Conservation (phyloP, 306 rosid genomes). For the Cicer arietinum region DNA sequence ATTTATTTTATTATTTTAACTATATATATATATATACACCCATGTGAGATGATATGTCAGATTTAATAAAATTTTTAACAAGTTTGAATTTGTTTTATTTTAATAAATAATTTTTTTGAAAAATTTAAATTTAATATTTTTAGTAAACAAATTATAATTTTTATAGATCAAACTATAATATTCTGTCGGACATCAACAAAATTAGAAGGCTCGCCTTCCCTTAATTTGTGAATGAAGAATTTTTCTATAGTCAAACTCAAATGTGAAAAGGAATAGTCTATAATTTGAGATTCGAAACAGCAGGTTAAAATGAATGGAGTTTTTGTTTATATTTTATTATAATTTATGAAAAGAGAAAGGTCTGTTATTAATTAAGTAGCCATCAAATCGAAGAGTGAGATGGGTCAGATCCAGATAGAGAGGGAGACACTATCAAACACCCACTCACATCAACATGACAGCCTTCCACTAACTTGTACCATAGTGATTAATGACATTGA, state of each 20-base stretch:
- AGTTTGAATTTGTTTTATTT: no score
- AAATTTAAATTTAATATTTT: no score
- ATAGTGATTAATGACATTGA: constrained; percentile 25
- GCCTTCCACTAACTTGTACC: constrained; percentile 61
- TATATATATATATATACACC: no score
- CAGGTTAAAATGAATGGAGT: neutral
- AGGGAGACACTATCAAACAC: constrained; percentile 36
- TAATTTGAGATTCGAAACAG: neutral
- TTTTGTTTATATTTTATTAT: neutral
- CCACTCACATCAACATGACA: constrained; percentile 70
- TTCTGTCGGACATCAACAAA: neutral
- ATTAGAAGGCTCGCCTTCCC: neutral
- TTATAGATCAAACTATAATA: no score
- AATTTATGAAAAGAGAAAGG: constrained; percentile 15
- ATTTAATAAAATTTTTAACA: no score
- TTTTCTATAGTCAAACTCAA: neutral
- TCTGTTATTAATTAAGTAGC: constrained; percentile 34
- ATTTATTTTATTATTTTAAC: no score
- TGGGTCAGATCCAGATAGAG: constrained; percentile 41
- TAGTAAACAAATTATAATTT: no score
- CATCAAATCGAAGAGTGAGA: constrained; percentile 29
- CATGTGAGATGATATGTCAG: no score
- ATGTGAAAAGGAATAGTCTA: neutral
- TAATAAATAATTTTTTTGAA: no score
- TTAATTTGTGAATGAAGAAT: neutral